These are phyloP conservation scores for Graphilbum sp. DNA, from an alignment of 2,329 filamentous ascomycete species.

Conservation along the genomic window DNA sequence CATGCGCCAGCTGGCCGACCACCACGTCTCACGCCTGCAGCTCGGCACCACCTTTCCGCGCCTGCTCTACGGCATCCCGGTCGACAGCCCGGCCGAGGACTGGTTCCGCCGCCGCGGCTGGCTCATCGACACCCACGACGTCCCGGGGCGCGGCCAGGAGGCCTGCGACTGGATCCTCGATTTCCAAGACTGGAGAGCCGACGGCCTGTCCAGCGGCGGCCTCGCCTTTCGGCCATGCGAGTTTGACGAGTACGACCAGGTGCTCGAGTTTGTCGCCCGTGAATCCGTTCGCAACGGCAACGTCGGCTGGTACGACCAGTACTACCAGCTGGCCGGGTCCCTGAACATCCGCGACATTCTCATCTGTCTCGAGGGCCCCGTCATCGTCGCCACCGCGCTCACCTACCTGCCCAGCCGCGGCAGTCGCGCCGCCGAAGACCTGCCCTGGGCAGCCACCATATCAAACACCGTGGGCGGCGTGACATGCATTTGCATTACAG, in stretches of 20 bases:
- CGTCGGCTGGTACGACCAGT: conserved; percentile 45
- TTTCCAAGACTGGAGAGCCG: conserved; percentile 30
- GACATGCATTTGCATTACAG: conserved; percentile 42
- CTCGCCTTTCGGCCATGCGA: conserved; percentile 29
- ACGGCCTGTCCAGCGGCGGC: conserved; percentile 21
- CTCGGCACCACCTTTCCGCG: conserved; percentile 43
- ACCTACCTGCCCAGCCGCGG: conserved; percentile 32
- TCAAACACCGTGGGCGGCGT: conserved; percentile 37
- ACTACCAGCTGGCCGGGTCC: conserved; percentile 31
- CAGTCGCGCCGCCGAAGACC: conserved; percentile 29
- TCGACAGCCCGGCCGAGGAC: conserved; percentile 22
- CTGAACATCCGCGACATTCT: conserved; percentile 34
- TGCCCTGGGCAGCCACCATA: conserved; percentile 38
- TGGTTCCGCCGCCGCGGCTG: conserved; percentile 41
- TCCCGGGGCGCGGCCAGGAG: conserved; percentile 29
- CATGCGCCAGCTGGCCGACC: conserved; percentile 28
- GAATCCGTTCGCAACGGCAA: conserved; percentile 28
- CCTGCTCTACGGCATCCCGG: conserved; percentile 36
- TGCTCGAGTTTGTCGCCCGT: conserved; percentile 32
- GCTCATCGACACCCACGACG: conserved; percentile 24
- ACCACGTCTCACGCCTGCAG: conserved; percentile 34
- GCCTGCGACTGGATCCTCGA: conserved; percentile 37
- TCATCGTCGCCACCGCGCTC: conserved; percentile 35
- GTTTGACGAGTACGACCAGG: conserved; percentile 25
- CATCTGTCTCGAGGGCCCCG: conserved; percentile 30